Percentiles rank a stretch among this genome's conserved stretches.
Conservation (phyloP, 78 protist genomes). For the Dictyostelium citrinum region DNA sequence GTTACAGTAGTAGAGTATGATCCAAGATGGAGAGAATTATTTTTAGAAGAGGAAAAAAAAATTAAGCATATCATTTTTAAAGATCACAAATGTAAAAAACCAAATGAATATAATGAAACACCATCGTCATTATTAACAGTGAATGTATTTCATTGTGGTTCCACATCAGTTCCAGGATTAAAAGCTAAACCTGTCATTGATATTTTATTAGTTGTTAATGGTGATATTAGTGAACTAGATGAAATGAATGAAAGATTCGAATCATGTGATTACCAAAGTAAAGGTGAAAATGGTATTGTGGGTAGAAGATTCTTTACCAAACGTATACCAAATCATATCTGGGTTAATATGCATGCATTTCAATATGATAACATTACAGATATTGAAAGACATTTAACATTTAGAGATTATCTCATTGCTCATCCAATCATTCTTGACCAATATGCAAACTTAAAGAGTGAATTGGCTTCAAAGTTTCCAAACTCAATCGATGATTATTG, state of each 20-base stretch:
- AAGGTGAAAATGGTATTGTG: not conserved
- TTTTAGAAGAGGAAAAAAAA: not conserved
- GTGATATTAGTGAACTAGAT: not conserved
- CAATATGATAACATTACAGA: not conserved
- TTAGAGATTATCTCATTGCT: not conserved
- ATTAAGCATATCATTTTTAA: not conserved
- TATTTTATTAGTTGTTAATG: not conserved
- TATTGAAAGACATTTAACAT: conserved; percentile 1
- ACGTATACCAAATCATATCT: not conserved
- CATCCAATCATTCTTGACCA: not conserved
- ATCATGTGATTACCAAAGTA: not conserved
- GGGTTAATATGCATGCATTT: not conserved
- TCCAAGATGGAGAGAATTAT: not conserved
- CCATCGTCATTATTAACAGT: not conserved
- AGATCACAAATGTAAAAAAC: not conserved
- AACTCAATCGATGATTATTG: not conserved
- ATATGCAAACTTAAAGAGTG: not conserved
- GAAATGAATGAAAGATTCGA: not conserved
- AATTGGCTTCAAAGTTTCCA: not conserved
- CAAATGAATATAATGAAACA: not conserved
- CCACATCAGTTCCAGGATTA: not conserved
- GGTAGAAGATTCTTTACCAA: not conserved
- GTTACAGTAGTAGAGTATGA: not conserved
- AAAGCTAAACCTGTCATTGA: not conserved
- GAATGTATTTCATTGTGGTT: not conserved